Conservation (phyloP, 495 filamentous ascomycete genomes). For the Tricharina praecox region DNA sequence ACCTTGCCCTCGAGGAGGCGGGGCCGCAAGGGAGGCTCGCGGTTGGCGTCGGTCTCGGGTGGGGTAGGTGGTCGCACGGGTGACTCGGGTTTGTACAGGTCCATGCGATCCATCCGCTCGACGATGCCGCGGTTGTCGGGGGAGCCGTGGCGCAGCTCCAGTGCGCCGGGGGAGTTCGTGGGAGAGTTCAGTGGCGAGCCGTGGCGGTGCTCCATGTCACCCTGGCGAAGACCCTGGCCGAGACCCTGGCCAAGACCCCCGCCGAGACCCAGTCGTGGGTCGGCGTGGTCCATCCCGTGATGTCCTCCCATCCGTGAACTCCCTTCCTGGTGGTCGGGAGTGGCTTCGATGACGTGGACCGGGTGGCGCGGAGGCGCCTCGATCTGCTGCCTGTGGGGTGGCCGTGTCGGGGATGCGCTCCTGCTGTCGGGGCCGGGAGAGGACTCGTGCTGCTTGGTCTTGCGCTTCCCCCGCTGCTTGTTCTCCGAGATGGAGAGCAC, state of each 20-base stretch:
- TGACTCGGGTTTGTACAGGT: conserved; percentile 5
- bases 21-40: conserved; percentile 10
- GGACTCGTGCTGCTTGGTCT: conserved; percentile 10
- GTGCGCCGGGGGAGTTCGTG: conserved; percentile 7
- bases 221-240: not conserved
- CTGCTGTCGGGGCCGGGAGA: not conserved
- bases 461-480: conserved; percentile 18
- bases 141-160: no score
- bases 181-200: conserved; percentile 2
- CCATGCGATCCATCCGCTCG: conserved; percentile 5
- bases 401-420: not conserved
- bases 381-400: not conserved
- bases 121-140: no score
- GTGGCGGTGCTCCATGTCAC: not conserved
- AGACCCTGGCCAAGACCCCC: not conserved
- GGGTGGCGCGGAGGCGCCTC: conserved; percentile 6
- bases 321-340: not conserved
- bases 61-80: conserved; percentile 5
- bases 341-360: conserved; percentile 6
- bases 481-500: conserved; percentile 21
- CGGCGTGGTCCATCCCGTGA: no score
- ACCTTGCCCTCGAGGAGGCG: conserved; percentile 47
- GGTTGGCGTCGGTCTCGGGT: conserved; percentile 12
- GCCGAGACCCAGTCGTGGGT: not conserved
- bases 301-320: no score